Evolutionary conservation across 192 early-diverging fungal species (phyloP).

Genomic region (Radiomyces spectabilis): DNA sequence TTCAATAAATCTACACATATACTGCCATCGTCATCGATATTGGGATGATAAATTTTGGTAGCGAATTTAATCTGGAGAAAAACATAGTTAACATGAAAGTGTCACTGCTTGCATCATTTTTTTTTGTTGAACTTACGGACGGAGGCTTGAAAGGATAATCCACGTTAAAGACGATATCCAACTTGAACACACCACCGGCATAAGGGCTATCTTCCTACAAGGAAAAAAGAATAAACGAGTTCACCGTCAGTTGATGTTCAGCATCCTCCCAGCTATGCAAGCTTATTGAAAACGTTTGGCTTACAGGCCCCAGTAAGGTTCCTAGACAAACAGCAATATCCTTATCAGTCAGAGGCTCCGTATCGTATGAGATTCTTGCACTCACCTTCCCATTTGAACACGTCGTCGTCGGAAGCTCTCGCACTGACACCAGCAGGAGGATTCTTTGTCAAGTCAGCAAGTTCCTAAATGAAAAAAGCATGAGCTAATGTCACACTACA

Average conservation of each 20-base stretch:
- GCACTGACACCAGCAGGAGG: constrained; percentile 50
- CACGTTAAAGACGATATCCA: constrained; percentile 60
- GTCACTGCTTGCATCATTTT: not conserved
- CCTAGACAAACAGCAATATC: constrained; percentile 9
- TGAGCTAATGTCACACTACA: not conserved
- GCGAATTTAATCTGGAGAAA: constrained; percentile 55
- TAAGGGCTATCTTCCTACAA: constrained; percentile 50
- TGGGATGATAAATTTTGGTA: constrained; percentile 77
- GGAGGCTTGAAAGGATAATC: constrained; percentile 85
- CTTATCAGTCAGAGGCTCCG: not conserved
- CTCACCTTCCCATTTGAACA: constrained; percentile 64
- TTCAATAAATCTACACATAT: constrained; percentile 74
- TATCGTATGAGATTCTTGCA: too few species aligned
- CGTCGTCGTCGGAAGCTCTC: constrained; percentile 48
- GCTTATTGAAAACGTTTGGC: constrained; percentile 1
- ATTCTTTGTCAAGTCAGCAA: constrained; percentile 54
- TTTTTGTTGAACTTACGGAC: constrained; percentile 32
- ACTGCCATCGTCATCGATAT: constrained; percentile 68
- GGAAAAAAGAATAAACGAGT: not conserved
- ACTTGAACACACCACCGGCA: constrained; percentile 61
- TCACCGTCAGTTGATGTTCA: not conserved
- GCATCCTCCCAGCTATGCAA: not conserved
- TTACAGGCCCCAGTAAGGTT: constrained; percentile 51
- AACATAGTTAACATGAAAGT: not conserved
- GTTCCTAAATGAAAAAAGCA: constrained; percentile 39